phyloP scores from a whole-genome alignment of 2,329 filamentous ascomycete species.

The Ustilaginoidea virens region DNA sequence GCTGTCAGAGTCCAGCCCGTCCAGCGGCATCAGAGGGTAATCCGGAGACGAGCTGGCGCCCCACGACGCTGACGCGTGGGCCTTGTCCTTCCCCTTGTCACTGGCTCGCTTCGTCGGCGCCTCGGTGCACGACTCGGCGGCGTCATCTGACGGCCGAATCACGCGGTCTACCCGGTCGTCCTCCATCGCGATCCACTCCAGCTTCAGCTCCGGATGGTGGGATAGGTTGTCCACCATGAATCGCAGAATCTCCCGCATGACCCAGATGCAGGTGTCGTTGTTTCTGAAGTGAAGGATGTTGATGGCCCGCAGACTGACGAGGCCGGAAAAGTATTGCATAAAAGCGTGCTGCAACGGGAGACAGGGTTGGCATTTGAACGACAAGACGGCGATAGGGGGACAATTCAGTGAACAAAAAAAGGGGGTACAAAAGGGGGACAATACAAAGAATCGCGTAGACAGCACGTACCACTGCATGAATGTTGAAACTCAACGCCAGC shows the following conservation, averaged over 20 bases:
- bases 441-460: no score
- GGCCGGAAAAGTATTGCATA: slow-evolving; percentile 34
- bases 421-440: no score
- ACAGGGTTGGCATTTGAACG: no score
- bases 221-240: slow-evolving; percentile 44
- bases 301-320: slow-evolving; percentile 35
- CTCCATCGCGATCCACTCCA: slow-evolving; percentile 44
- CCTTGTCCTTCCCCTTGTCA: slow-evolving; percentile 19
- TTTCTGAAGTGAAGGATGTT: slow-evolving; percentile 39
- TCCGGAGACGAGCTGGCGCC: slow-evolving; percentile 6
- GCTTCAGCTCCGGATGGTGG: slow-evolving; percentile 36
- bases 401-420: no score
- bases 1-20: slow-evolving; percentile 16
- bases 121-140: slow-evolving; percentile 13
- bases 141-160: slow-evolving; percentile 21
- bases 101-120: slow-evolving; percentile 17
- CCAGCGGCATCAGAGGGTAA: slow-evolving; percentile 14
- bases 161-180: slow-evolving; percentile 34
- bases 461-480: slow-evolving; percentile 38
- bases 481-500: slow-evolving; percentile 38
- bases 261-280: slow-evolving; percentile 39
- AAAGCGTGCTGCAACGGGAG: slow-evolving; percentile 42
- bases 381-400: no score
- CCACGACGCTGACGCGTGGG: slow-evolving; percentile 5
- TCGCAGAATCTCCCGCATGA: slow-evolving; percentile 39